Percentiles rank a stretch among this genome's conserved stretches.
Evolutionary conservation across 306 rosid species (phyloP).

Genomic region (Begonia fuchsioides): DNA sequence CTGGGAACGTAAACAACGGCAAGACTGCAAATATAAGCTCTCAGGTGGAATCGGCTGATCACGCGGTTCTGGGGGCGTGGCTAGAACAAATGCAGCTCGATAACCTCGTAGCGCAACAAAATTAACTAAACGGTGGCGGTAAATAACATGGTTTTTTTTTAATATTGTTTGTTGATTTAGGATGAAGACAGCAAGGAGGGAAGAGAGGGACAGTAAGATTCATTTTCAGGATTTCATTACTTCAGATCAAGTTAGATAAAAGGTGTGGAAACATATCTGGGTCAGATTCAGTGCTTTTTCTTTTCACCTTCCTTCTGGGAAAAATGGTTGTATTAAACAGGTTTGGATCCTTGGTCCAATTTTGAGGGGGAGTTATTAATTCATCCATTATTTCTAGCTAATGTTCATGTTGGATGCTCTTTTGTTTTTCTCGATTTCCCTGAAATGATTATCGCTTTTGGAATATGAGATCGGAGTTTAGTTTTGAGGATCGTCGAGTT

Average conservation of each 20-base stretch:
- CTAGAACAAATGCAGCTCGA: conserved; percentile 58
- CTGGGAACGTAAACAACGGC: conserved; percentile 20
- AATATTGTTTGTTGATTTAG: conserved; percentile 19
- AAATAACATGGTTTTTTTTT: conserved; percentile 20
- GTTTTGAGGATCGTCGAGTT: too few relatives aligned
- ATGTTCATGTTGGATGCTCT: background rate
- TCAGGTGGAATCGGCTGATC: conserved; percentile 40
- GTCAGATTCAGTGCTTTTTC: conserved; percentile 8
- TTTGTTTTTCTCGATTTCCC: too few relatives aligned
- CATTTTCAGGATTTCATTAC: conserved; percentile 25
- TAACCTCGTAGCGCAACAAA: conserved; percentile 55
- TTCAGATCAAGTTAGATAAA: conserved; percentile 18
- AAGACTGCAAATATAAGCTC: conserved; percentile 33
- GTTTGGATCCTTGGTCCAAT: background rate
- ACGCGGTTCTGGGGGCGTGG: conserved; percentile 50
- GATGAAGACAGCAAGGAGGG: conserved; percentile 9
- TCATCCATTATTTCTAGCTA: background rate
- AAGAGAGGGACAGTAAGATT: conserved; percentile 9
- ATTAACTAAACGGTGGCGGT: conserved; percentile 17
- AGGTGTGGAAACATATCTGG: conserved; percentile 8
- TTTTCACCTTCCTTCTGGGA: background rate
- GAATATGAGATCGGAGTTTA: too few relatives aligned
- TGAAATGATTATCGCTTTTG: too few relatives aligned
- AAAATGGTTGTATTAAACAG: background rate
- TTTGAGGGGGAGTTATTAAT: background rate